Percentiles rank a stretch among this genome's conserved stretches.
Evolutionary conservation across 495 filamentous ascomycete genomes (phyloP).

Genomic region (Cercophora sp.): DNA sequence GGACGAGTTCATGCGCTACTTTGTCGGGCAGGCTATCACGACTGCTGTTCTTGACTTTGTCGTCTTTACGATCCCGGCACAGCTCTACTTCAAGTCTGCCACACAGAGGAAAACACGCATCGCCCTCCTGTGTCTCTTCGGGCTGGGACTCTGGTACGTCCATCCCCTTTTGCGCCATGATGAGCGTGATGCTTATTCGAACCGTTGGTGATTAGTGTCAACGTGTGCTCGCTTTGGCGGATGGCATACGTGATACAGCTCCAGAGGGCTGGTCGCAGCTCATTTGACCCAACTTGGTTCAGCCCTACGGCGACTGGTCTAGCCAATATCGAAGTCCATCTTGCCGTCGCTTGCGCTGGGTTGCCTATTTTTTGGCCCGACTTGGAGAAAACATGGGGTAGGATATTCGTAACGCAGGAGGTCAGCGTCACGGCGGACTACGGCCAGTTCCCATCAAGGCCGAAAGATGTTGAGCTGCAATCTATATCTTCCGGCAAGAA

Average conservation of each 20-base stretch:
- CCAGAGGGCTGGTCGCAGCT: conserved; percentile 6
- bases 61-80: conserved; percentile 30
- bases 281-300: conserved; percentile 33
- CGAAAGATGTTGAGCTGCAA: neutral
- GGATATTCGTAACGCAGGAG: conserved; percentile 33
- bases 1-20: neutral
- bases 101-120: conserved; percentile 16
- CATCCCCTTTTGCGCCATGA: neutral
- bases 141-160: conserved; percentile 28
- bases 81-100: conserved; percentile 26
- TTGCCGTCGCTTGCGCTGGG: conserved; percentile 22
- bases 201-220: conserved; percentile 24
- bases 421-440: conserved; percentile 12
- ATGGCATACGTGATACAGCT: conserved; percentile 26
- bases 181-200: neutral
- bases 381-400: neutral
- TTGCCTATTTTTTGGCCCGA: conserved; percentile 32
- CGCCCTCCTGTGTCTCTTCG: conserved; percentile 25
- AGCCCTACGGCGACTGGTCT: conserved; percentile 9
- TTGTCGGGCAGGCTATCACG: conserved; percentile 10
- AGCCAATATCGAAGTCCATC: neutral
- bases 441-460: neutral
- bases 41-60: conserved; percentile 27
- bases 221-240: conserved; percentile 29
- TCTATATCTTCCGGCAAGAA: neutral